These are phyloP conservation scores for Lasiosphaeria ovina DNA, from an alignment of 495 filamentous ascomycete species.

Conservation along the genomic window DNA sequence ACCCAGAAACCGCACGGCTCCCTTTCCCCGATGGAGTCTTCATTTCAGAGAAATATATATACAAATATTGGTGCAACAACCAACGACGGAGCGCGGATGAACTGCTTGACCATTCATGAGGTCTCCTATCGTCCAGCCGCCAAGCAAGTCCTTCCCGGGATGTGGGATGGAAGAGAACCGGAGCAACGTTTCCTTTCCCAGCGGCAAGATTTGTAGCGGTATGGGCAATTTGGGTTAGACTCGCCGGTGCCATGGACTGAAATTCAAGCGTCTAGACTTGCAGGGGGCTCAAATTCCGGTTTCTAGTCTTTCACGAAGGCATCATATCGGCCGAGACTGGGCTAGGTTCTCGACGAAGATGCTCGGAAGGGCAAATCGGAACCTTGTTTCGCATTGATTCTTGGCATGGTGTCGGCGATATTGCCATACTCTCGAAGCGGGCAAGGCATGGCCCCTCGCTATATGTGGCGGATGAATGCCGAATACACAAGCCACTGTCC, in stretches of 20 bases:
- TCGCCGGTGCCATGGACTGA: too few relatives aligned
- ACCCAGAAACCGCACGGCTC: neutral
- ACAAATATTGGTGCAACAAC: neutral
- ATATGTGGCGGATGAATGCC: neutral
- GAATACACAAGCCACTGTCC: neutral
- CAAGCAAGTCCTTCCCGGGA: neutral
- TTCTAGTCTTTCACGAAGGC: too few relatives aligned
- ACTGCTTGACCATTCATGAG: neutral
- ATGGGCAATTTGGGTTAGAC: too few relatives aligned
- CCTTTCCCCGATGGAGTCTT: constrained; percentile 10
- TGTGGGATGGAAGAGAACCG: neutral
- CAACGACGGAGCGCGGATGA: neutral
- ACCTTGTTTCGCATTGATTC: neutral
- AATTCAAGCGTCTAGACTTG: too few relatives aligned
- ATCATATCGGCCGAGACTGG: too few relatives aligned
- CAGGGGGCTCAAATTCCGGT: too few relatives aligned
- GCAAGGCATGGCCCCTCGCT: neutral
- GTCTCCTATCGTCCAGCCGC: neutral
- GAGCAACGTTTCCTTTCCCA: too few relatives aligned
- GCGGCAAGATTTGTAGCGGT: too few relatives aligned
- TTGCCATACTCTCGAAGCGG: neutral
- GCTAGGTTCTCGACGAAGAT: too few relatives aligned
- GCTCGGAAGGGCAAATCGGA: neutral
- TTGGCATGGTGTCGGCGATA: neutral
- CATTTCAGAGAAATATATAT: constrained; percentile 6